Percentiles rank a stretch among this genome's conserved stretches.
Conservation (phyloP, 768 basidiomycete genomes). For the Termitomyces sp. region DNA sequence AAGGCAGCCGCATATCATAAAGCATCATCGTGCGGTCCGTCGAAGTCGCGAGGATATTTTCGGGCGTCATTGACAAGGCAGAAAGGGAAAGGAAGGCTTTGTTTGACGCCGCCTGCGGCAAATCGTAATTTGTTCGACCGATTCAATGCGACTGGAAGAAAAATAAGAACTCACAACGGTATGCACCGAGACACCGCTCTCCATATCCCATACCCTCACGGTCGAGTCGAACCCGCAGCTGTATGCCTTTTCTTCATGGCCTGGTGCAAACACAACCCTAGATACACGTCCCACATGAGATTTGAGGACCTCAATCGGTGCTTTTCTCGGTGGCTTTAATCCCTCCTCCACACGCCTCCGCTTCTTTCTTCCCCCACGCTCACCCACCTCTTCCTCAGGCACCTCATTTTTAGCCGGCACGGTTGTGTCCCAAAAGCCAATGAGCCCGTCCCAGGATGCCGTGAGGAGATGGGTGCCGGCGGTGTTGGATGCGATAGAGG, state of each 20-base stretch:
- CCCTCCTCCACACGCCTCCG: constrained; percentile 55
- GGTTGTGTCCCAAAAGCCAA: constrained; percentile 75
- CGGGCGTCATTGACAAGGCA: constrained; percentile 16
- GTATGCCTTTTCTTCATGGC: constrained; percentile 38
- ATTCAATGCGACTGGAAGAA: neutral
- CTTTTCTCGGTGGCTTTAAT: constrained; percentile 47
- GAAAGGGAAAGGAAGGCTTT: constrained; percentile 71
- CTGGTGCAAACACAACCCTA: constrained; percentile 51
- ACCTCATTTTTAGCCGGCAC: constrained; percentile 66
- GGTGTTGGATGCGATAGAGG: constrained; percentile 55
- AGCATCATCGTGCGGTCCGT: constrained; percentile 71
- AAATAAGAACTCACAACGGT: constrained; percentile 53
- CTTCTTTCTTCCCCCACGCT: constrained; percentile 46
- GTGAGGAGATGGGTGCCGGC: constrained; percentile 68
- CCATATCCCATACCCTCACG: constrained; percentile 82
- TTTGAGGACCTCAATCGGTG: constrained; percentile 68
- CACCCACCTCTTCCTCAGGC: constrained; percentile 28
- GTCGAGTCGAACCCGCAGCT: constrained; percentile 91
- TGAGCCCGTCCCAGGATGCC: constrained; percentile 80
- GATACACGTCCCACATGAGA: constrained; percentile 84
- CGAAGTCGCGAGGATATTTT: constrained; percentile 53
- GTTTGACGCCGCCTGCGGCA: constrained; percentile 54
- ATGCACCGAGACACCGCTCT: constrained; percentile 62
- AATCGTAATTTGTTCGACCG: neutral
- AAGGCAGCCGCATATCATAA: constrained; percentile 56